Percentiles rank a stretch among this genome's conserved stretches.
Conservation (phyloP, 108 stramenopile genomes). For the Discostella pseudostelligera region DNA sequence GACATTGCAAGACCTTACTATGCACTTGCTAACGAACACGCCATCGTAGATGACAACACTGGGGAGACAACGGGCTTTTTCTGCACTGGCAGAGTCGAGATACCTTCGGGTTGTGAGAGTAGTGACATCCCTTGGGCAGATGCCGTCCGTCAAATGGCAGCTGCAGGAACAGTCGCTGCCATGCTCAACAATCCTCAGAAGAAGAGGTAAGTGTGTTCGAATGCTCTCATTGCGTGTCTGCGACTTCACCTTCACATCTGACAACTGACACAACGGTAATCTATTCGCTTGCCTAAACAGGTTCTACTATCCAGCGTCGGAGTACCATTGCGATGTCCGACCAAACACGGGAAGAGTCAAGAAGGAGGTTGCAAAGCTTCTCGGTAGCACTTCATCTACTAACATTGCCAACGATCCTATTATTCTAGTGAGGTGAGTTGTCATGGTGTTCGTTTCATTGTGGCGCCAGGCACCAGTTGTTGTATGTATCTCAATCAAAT, state of each 20-base stretch:
- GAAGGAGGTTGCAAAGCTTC: constrained; percentile 6
- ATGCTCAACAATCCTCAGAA: constrained; percentile 20
- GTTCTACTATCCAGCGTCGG: constrained; percentile 19
- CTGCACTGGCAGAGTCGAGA: constrained; percentile 25
- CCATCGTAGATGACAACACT: constrained; percentile 18
- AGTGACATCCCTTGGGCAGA: constrained; percentile 25
- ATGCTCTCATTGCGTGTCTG: not conserved
- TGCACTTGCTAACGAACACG: constrained; percentile 33
- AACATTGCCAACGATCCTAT: constrained; percentile 8
- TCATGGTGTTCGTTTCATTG: not conserved
- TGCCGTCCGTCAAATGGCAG: constrained; percentile 18
- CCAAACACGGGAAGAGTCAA: constrained; percentile 14
- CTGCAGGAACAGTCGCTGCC: constrained; percentile 15
- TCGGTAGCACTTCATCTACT: not conserved
- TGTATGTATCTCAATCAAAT: not conserved
- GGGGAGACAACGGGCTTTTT: constrained; percentile 32
- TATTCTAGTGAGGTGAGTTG: constrained; percentile 10
- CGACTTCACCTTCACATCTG: not conserved
- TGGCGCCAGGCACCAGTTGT: not conserved
- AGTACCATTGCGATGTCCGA: constrained; percentile 13
- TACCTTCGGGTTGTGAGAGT: constrained; percentile 23
- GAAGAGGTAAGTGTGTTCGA: constrained; percentile 8
- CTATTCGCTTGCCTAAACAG: not conserved
- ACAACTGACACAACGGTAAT: not conserved
- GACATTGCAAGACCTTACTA: constrained; percentile 38